phyloP scores from a whole-genome alignment of 2,329 filamentous ascomycete species.

The Beauveria scarabaeidicola region DNA sequence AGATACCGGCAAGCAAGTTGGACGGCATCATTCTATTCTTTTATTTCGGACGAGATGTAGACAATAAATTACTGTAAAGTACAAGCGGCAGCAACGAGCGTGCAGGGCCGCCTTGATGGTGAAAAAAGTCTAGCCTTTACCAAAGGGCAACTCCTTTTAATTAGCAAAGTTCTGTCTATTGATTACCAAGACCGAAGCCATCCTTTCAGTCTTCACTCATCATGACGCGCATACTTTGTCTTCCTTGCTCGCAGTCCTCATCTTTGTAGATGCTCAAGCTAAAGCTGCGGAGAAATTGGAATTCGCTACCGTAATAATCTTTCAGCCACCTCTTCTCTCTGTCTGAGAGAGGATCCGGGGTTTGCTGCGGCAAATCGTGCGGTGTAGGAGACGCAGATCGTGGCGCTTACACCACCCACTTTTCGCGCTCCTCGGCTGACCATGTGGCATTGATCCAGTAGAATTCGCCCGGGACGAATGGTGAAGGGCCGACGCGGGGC shows the following conservation, averaged over 20 bases:
- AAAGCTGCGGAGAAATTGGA: slow-evolving; percentile 23
- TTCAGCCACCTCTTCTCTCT: slow-evolving; percentile 29
- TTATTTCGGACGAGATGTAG: too few relatives aligned
- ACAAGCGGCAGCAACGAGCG: too few relatives aligned
- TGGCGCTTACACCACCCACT: neutral
- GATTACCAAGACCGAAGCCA: too few relatives aligned
- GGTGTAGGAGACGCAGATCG: too few relatives aligned
- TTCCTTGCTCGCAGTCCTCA: slow-evolving; percentile 28
- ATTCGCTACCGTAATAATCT: slow-evolving; percentile 23
- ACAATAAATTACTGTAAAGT: too few relatives aligned
- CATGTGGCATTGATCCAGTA: neutral
- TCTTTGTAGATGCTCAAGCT: slow-evolving; percentile 27
- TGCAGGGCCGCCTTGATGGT: too few relatives aligned
- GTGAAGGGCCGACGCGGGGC: neutral
- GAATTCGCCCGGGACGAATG: neutral
- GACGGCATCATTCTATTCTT: too few relatives aligned
- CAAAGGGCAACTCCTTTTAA: too few relatives aligned
- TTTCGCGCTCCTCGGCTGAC: neutral
- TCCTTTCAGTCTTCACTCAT: neutral
- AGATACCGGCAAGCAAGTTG: too few relatives aligned
- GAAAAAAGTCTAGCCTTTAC: too few relatives aligned
- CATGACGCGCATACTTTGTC: slow-evolving; percentile 15
- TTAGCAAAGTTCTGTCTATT: too few relatives aligned
- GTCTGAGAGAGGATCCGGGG: neutral
- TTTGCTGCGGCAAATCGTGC: too few relatives aligned